A percentile compares a stretch with the other conserved stretches of the same genome.
These are phyloP conservation scores for Esteya vermicola DNA, from an alignment of 2,329 filamentous ascomycete species.

Conservation along the genomic window DNA sequence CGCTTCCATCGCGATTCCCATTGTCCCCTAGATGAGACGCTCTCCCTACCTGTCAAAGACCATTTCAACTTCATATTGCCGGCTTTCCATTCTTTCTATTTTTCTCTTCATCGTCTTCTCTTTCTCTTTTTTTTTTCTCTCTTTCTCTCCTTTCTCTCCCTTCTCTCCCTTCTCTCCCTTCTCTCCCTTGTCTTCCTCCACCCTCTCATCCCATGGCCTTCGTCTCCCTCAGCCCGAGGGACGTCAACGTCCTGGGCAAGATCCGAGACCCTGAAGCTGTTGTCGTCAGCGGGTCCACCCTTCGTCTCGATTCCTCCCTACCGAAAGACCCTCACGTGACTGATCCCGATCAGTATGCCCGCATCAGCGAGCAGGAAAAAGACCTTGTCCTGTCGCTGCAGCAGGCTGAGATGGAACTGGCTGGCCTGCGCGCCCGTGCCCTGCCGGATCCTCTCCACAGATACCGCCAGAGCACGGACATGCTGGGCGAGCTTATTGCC, in stretches of 20 bases:
- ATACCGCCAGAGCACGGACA: conserved; percentile 31
- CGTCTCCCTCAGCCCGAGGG: conserved; percentile 35
- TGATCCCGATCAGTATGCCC: conserved; percentile 34
- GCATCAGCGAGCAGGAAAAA: conserved; percentile 34
- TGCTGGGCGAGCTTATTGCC: conserved; percentile 40
- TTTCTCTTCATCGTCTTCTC: not conserved
- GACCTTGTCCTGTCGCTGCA: conserved; percentile 40
- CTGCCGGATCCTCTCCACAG: conserved; percentile 21
- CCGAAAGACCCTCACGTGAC: conserved; percentile 44
- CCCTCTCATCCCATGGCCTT: not conserved
- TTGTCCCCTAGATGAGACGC: no score
- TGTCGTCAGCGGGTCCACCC: conserved; percentile 31
- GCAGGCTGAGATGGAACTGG: conserved; percentile 37
- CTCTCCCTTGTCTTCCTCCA: not conserved
- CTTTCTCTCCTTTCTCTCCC: not conserved
- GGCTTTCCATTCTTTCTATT: no score
- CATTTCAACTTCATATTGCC: no score
- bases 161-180: not conserved
- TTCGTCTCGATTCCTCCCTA: conserved; percentile 38
- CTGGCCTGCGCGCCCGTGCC: conserved; percentile 21
- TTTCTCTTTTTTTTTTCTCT: not conserved
- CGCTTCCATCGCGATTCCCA: no score
- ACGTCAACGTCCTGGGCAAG: conserved; percentile 49
- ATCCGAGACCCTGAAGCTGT: conserved; percentile 54
- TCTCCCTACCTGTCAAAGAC: no score